Base-by-base conservation (phyloP, 2,329 filamentous ascomycete genomes). In the Thermothelomyces thermophilus region DNA sequence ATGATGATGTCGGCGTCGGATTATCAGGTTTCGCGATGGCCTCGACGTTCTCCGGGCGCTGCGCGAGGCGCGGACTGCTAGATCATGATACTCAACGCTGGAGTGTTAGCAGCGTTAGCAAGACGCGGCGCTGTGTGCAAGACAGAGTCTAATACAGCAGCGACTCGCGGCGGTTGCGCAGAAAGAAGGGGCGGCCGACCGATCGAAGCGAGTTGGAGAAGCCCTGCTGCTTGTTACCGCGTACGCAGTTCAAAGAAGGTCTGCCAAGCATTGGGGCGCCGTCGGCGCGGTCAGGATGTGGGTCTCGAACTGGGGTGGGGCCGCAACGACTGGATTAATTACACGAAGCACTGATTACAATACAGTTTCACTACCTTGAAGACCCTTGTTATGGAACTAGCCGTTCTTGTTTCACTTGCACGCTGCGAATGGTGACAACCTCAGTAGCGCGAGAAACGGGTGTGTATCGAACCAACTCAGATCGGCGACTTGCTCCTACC, bases 71-170 rank as follows among this genome's bases (percentile, higher is more conserved):
- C 46, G 22, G 24, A 17, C n/a, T 28, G 41, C 54, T 50, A 59
- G 50, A 52, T 58, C 56, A 60, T 60, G 48, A 50, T 54, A 55
- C 31, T 11, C 31, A 3, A 2, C 16, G 24, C 24, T n/a, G n/a
- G n/a, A n/a, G n/a, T n/a, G n/a, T n/a, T n/a, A n/a, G 9, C 10
- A 26, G n/a, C 28, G 30, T 19, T 19, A 17, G 13, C 6, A 14
- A 48, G 7, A 24, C 2, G 9, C 5, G 5, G 30, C 22, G 47
- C 45, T 26, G 22, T 20, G 34, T 13, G 17, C 41, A 34, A 36
- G n/a, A 22, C 24, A 20, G 19, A 14, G 41, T 30, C 10, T n/a
- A n/a, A 16, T 30, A 33, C 3, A 3, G 28, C 11, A 9, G 35
- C 3, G 31, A 24, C 28, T 31, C 7, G 41, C 30, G 24, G 42